Conservation (phyloP, 1,284 basidiomycete genomes). For the Melampsora americana region DNA sequence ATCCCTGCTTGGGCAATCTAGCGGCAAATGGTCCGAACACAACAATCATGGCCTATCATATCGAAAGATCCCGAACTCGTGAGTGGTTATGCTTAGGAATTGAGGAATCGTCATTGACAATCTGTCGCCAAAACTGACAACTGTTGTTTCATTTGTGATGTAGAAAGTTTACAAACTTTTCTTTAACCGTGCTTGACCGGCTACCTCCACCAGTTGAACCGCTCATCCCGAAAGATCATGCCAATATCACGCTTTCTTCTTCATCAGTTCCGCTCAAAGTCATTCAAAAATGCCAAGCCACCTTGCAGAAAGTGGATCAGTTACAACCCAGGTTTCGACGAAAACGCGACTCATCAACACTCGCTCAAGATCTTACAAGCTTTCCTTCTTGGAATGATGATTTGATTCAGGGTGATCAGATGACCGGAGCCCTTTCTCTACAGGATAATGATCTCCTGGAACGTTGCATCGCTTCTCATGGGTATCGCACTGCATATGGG, state of each 20-base stretch:
- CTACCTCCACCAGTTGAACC: slow-evolving; percentile 27
- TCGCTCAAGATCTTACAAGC: not conserved
- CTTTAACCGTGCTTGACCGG: slow-evolving; percentile 20
- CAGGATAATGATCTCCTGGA: slow-evolving; percentile 21
- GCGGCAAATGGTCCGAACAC: slow-evolving; percentile 26
- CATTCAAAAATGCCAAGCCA: slow-evolving; percentile 22
- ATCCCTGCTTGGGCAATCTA: slow-evolving; percentile 16
- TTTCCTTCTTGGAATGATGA: slow-evolving; percentile 24
- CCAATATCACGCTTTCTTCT: not conserved
- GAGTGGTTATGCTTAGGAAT: not conserved
- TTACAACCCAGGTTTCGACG: slow-evolving; percentile 16
- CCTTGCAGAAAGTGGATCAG: not conserved
- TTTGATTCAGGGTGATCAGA: slow-evolving; percentile 21
- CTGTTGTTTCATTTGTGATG: not conserved
- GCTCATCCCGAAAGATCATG: slow-evolving; percentile 11
- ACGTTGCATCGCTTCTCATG: slow-evolving; percentile 25
- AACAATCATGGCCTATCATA: slow-evolving; percentile 21
- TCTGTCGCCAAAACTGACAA: not conserved
- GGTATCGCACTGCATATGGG: slow-evolving; percentile 30
- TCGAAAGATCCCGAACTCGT: slow-evolving; percentile 31
- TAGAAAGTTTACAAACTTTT: slow-evolving; percentile 38
- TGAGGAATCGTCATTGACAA: no score
- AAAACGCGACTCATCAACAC: slow-evolving; percentile 7
- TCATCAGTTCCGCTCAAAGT: slow-evolving; percentile 3
- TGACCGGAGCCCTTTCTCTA: slow-evolving; percentile 22